These are phyloP conservation scores for Hapsidospora chrysogenum DNA, from an alignment of 495 filamentous ascomycete genomes.

Conservation along the genomic window DNA sequence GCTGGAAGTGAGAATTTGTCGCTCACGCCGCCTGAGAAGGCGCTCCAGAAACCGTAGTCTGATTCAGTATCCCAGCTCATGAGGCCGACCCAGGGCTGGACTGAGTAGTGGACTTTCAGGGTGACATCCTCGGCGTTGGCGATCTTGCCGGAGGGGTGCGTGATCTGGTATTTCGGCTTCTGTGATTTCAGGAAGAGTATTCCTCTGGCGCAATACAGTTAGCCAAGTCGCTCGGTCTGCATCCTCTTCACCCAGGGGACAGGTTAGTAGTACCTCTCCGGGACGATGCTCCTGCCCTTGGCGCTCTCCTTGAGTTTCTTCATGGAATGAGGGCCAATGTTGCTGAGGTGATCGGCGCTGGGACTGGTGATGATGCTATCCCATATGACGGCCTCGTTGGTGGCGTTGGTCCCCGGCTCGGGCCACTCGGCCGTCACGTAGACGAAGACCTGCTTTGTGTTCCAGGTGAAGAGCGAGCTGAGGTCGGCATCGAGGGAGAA, in stretches of 20 bases:
- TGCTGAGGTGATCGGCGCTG: conserved; percentile 36
- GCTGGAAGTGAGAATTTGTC: conserved; percentile 57
- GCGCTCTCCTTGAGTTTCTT: conserved; percentile 35
- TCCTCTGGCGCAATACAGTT: too few relatives aligned
- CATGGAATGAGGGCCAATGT: conserved; percentile 29
- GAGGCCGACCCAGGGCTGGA: conserved; percentile 90
- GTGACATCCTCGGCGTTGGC: conserved; percentile 55
- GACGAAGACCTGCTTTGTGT: conserved; percentile 97
- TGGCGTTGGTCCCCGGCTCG: conserved; percentile 18
- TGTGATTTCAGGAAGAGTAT: conserved; percentile 59
- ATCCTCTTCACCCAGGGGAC: too few relatives aligned
- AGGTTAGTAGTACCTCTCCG: conserved; percentile 33
- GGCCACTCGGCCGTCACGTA: conserved; percentile 86
- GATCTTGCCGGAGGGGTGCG: conserved; percentile 62
- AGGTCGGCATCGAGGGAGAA: conserved; percentile 85
- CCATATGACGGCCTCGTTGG: conserved; percentile 83
- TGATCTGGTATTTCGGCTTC: conserved; percentile 86
- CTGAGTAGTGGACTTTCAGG: conserved; percentile 76
- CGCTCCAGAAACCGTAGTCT: conserved; percentile 46
- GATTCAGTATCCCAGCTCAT: conserved; percentile 56
- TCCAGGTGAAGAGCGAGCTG: conserved; percentile 91
- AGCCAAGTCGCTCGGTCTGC: too few relatives aligned
- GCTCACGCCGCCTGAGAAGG: conserved; percentile 42
- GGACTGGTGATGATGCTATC: conserved; percentile 73
- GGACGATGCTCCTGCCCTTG: conserved; percentile 33